Percentiles rank a stretch among this genome's conserved stretches.
These are phyloP conservation scores for Chytriomyces sp. DNA, from an alignment of 192 early-diverging fungal species.

Conservation along the genomic window DNA sequence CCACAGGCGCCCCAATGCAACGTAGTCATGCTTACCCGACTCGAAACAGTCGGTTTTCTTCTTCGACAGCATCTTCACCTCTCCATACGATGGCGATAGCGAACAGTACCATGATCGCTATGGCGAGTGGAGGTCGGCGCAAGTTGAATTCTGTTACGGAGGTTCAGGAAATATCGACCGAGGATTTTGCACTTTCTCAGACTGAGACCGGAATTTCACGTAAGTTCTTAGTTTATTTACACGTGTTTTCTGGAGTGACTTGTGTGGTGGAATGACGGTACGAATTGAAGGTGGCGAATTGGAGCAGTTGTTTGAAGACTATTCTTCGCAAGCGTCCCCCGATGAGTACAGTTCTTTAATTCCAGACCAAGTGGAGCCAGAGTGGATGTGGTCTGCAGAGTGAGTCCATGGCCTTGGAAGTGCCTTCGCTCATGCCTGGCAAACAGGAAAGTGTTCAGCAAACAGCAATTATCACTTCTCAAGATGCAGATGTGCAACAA, in stretches of 20 bases:
- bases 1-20: too few species aligned
- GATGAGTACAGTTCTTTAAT: neutral
- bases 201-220: neutral
- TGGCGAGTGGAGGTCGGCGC: neutral
- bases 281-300: neutral
- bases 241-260: neutral
- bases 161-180: neutral
- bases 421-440: neutral
- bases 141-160: too few species aligned
- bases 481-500: slow-evolving; percentile 21
- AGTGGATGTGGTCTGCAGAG: neutral
- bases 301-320: neutral
- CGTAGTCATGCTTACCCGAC: neutral
- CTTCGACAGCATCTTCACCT: too few species aligned
- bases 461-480: slow-evolving; percentile 9
- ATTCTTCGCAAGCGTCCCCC: neutral
- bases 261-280: neutral
- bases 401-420: neutral
- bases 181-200: neutral
- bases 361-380: neutral
- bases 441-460: slow-evolving; percentile 21
- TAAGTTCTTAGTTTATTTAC: too few species aligned
- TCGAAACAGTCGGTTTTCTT: too few species aligned
- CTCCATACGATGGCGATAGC: neutral
- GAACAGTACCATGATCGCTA: neutral